phyloP scores from a whole-genome alignment of 2,329 filamentous ascomycete genomes.

The Pezicula radicicola region DNA sequence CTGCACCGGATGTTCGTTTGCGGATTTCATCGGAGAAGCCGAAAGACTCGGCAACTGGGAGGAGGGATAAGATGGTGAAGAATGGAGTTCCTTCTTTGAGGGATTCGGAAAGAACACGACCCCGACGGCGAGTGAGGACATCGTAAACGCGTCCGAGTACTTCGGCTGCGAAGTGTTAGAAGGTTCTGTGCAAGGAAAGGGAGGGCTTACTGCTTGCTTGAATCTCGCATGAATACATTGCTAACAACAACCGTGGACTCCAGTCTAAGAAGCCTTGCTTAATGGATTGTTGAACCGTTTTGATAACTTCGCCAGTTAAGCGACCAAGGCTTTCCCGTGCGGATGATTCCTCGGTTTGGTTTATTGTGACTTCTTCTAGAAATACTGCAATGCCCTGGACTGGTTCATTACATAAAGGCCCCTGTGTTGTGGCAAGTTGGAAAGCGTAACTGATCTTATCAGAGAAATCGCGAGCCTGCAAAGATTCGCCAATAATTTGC shows the following conservation, averaged over 20 bases:
- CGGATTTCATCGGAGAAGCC: constrained; percentile 96
- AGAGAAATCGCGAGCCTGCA: constrained; percentile 67
- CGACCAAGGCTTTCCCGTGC: constrained; percentile 68
- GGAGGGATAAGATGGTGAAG: constrained; percentile 84
- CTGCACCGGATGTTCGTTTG: constrained; percentile 86
- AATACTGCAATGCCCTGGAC: constrained; percentile 91
- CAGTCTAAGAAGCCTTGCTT: constrained; percentile 88
- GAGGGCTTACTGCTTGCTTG: constrained; percentile 74
- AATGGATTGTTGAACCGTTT: constrained; percentile 81
- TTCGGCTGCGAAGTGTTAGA: constrained; percentile 55
- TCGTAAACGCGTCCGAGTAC: constrained; percentile 94
- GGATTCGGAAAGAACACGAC: constrained; percentile 82
- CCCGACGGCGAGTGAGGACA: constrained; percentile 91
- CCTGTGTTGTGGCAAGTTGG: constrained; percentile 85
- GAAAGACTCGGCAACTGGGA: constrained; percentile 93
- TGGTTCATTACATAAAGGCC: constrained; percentile 88
- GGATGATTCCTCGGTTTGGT: constrained; percentile 50
- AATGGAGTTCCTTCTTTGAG: constrained; percentile 96
- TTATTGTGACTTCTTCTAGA: constrained; percentile 73
- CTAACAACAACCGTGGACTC: constrained; percentile 90
- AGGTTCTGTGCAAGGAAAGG: not conserved
- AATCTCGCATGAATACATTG: constrained; percentile 98
- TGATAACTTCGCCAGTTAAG: constrained; percentile 90
- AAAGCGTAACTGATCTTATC: constrained; percentile 94
- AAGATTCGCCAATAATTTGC: constrained; percentile 41